Conservation (phyloP, 1,139 yeast species). For the Candida albicans region DNA sequence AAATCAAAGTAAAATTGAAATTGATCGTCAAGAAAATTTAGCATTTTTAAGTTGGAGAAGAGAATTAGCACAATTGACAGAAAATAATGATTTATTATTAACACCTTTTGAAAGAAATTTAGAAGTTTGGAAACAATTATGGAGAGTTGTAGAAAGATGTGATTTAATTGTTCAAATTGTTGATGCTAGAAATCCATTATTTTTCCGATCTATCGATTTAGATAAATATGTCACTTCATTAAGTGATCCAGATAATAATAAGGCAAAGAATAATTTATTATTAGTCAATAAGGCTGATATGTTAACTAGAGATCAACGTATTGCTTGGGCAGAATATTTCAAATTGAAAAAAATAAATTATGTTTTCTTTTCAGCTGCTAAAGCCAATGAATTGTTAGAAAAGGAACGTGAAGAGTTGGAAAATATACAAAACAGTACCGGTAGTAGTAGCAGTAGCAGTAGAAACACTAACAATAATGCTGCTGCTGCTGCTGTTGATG, state of each 20-base stretch:
- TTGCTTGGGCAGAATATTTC: constrained; percentile 86
- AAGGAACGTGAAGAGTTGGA: constrained; percentile 54
- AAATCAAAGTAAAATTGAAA: constrained; percentile 68
- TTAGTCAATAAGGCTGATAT: constrained; percentile 94
- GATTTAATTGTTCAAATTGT: constrained; percentile 96
- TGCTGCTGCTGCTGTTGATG: constrained; percentile 13
- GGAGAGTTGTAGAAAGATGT: constrained; percentile 97
- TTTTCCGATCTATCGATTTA: constrained; percentile 87
- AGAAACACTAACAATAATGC: too few species aligned
- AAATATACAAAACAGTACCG: constrained; percentile 21
- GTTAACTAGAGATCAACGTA: constrained; percentile 72
- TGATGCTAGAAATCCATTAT: constrained; percentile 92
- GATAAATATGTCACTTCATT: constrained; percentile 80
- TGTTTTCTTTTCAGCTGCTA: constrained; percentile 90
- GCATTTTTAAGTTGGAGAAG: constrained; percentile 95
- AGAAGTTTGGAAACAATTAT: constrained; percentile 97
- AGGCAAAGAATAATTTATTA: constrained; percentile 69
- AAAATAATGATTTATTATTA: constrained; percentile 74
- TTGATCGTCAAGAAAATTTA: constrained; percentile 86
- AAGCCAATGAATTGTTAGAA: constrained; percentile 72
- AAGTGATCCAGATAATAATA: constrained; percentile 46
- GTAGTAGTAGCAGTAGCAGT: constrained; percentile 11
- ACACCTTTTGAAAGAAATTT: constrained; percentile 97
- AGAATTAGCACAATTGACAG: constrained; percentile 80
- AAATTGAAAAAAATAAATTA: constrained; percentile 65